Evolutionary conservation across 495 filamentous ascomycete genomes (phyloP), one percentile per base, ranked within the genome.

Genomic region (Aspergillus avenaceus): DNA sequence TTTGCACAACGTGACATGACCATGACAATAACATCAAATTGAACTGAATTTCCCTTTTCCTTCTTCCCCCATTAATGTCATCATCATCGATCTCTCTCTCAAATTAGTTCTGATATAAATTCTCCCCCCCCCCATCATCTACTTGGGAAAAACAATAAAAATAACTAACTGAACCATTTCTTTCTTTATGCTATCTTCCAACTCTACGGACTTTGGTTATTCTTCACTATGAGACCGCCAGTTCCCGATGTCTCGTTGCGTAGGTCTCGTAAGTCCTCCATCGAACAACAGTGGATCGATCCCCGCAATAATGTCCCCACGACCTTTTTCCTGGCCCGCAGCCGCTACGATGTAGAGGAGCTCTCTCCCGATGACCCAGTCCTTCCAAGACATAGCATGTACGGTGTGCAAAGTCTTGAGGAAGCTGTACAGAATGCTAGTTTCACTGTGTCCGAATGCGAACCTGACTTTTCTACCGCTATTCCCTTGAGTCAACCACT

Each of bases 321-420:
- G 42, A 75, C 73, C 41, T 78, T 79, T 62, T 77, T 79, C 50
- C 59, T 76, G 46, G 62, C 69, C 37, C 69, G 69, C 50, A 65
- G 36, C 41, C 52, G 56, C 32, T 45, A 47, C 38, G 64, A 71
- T 19, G 44, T 51, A 34, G 58, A 70, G 25, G 63, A 60, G 41
- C 26, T 56, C 48, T 54, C 56, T 43, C 46, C 56, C 42, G 61
- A 66, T 37, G 58, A 50, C 16, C 36, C 42, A 8, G 60, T 50
- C 7, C 51, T 49, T 24, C 43, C 41, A 19, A 62, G 61, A 50
- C 66, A 76, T 47, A 81, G 71, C 54, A 76, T 71, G 45, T 86
- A 78, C 56, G 84, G 85, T 5, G 81, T 88, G 7, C 75, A 83
- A 55, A 87, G 83, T 52, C 65, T 87, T 12, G 75, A 78, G 41